phyloP scores from a whole-genome alignment of 1,284 basidiomycete species.

The Naganishia sp. region DNA sequence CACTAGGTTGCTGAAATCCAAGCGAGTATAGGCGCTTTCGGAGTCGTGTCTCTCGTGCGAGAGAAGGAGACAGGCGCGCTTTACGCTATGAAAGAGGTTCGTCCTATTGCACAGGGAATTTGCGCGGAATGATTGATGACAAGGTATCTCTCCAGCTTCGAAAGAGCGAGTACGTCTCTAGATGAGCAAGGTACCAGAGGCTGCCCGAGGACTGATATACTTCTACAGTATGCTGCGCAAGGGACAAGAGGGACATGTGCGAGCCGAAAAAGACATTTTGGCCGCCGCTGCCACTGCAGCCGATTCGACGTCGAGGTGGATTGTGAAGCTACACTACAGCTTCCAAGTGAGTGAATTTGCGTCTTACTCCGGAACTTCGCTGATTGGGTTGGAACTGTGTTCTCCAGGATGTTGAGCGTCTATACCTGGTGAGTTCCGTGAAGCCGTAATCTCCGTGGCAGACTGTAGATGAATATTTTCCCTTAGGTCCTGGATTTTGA shows the following conservation, averaged over 20 bases:
- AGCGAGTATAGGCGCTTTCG: slow-evolving; percentile 73
- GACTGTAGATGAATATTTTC: neutral
- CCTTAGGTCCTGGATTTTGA: slow-evolving; percentile 82
- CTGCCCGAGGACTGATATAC: neutral
- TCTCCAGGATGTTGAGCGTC: slow-evolving; percentile 86
- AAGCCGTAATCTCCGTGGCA: neutral
- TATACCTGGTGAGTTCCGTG: slow-evolving; percentile 74
- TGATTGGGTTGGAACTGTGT: slow-evolving; percentile 37
- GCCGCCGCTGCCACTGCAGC: slow-evolving; percentile 43
- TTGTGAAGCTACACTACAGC: slow-evolving; percentile 85
- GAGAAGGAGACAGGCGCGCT: slow-evolving; percentile 76
- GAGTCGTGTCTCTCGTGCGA: slow-evolving; percentile 88
- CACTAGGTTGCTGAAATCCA: neutral
- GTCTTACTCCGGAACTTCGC: neutral
- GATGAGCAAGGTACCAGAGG: too few relatives aligned
- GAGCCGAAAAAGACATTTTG: slow-evolving; percentile 52
- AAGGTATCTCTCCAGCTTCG: slow-evolving; percentile 62
- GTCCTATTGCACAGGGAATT: slow-evolving; percentile 27
- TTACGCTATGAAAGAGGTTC: slow-evolving; percentile 95
- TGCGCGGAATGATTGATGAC: slow-evolving; percentile 42
- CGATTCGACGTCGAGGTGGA: slow-evolving; percentile 76
- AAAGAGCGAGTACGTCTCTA: slow-evolving; percentile 68
- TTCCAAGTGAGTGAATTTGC: slow-evolving; percentile 48
- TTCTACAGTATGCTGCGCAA: slow-evolving; percentile 76
- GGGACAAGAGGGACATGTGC: slow-evolving; percentile 81